Evolutionary conservation across 352 stramenopile species (phyloP).

Genomic region (Globisporangium cederbergense): DNA sequence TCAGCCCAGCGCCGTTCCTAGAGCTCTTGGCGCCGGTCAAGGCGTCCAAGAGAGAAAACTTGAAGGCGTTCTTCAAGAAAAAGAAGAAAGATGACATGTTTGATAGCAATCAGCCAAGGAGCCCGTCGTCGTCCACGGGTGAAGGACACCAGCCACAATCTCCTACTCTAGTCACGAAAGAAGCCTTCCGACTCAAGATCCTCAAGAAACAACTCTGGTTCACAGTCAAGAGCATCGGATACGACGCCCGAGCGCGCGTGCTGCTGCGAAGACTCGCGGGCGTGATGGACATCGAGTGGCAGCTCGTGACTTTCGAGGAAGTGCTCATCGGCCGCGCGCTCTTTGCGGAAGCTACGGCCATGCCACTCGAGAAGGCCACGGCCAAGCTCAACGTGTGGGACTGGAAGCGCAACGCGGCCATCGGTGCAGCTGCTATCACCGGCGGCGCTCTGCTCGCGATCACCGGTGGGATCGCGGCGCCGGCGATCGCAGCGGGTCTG

Average conservation of each 20-base stretch:
- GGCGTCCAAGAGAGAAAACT: slow-evolving; percentile 14
- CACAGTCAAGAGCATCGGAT: slow-evolving; percentile 69
- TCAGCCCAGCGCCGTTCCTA: slow-evolving; percentile 65
- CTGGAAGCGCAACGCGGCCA: slow-evolving; percentile 76
- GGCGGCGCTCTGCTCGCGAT: slow-evolving; percentile 70
- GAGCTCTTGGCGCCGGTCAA: slow-evolving; percentile 44
- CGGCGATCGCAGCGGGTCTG: slow-evolving; percentile 58
- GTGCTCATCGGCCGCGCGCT: slow-evolving; percentile 61
- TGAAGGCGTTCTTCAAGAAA: slow-evolving; percentile 31
- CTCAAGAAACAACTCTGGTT: slow-evolving; percentile 77
- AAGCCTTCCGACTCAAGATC: slow-evolving; percentile 53
- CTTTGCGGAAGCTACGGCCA: slow-evolving; percentile 68
- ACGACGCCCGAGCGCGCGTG: slow-evolving; percentile 64
- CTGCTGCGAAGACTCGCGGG: slow-evolving; percentile 47
- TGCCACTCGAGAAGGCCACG: slow-evolving; percentile 61
- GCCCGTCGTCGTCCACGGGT: slow-evolving; percentile 7
- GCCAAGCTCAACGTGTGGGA: slow-evolving; percentile 63
- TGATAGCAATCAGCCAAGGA: background rate
- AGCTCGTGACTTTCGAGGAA: slow-evolving; percentile 63
- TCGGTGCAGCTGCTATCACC: slow-evolving; percentile 65
- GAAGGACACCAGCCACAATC: background rate
- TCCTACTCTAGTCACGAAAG: slow-evolving; percentile 20
- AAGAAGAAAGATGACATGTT: slow-evolving; percentile 27
- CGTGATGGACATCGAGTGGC: slow-evolving; percentile 56
- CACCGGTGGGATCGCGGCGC: slow-evolving; percentile 62